A percentile compares a stretch with the other conserved stretches of the same genome.
Evolutionary conservation across 192 early-diverging fungal species (phyloP).

Genomic region (Powellomyces hirtus): DNA sequence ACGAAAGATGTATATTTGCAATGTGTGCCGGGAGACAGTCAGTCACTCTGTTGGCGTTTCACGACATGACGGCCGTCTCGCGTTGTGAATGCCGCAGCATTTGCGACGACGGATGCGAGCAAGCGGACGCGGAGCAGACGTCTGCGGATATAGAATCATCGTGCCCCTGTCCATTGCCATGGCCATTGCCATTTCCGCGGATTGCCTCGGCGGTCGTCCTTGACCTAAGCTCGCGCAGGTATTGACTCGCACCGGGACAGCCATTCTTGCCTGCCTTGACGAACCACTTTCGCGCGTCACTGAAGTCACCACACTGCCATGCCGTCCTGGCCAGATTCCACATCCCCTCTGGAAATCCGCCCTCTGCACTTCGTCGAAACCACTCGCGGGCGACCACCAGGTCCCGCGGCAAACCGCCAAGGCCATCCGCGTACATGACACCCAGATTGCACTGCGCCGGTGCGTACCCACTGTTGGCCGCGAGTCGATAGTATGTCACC

Average conservation of each 20-base stretch:
- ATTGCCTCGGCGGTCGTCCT: too few relatives aligned
- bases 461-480: slow-evolving; percentile 6
- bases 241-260: background rate
- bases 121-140: too few relatives aligned
- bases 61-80: too few relatives aligned
- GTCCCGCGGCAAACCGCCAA: background rate
- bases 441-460: slow-evolving; percentile 20
- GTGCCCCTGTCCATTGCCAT: too few relatives aligned
- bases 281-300: slow-evolving; percentile 11
- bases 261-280: slow-evolving; percentile 1
- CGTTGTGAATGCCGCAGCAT: too few relatives aligned
- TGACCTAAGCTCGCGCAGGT: background rate
- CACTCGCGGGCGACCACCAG: background rate
- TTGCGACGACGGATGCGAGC: too few relatives aligned
- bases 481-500: slow-evolving; percentile 1
- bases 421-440: slow-evolving; percentile 10
- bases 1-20: too few relatives aligned
- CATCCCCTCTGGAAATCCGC: slow-evolving; percentile 12
- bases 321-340: slow-evolving; percentile 1
- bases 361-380: slow-evolving; percentile 2
- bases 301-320: slow-evolving; percentile 7
- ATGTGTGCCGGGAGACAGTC: too few relatives aligned
- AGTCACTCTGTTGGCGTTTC: too few relatives aligned
- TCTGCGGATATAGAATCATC: too few relatives aligned
- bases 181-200: too few relatives aligned